Percentiles rank a stretch among this genome's conserved stretches.
phyloP scores from a whole-genome alignment of 129 eudicot genomes.

The Chrysanthemum seticuspe region DNA sequence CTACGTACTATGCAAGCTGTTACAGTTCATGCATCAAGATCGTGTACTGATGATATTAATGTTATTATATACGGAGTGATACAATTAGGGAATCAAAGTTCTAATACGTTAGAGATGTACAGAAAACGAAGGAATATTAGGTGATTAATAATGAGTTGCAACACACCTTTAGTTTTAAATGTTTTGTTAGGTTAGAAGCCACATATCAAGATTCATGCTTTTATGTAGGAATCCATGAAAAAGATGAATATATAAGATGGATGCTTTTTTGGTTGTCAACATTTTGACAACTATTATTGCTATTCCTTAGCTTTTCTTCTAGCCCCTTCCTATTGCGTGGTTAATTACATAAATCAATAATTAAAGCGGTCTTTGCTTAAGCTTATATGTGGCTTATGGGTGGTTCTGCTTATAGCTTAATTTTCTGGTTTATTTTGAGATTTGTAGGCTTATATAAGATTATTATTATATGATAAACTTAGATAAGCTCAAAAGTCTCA shows the following conservation, averaged over 20 bases:
- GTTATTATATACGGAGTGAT: neutral
- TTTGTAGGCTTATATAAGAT: too few species aligned
- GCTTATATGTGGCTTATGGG: too few species aligned
- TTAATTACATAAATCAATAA: neutral
- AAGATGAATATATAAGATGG: slow-evolving; percentile 20
- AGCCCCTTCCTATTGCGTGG: slow-evolving; percentile 30
- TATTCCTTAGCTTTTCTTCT: neutral
- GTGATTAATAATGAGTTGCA: too few species aligned
- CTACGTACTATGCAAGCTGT: neutral
- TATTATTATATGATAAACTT: too few species aligned
- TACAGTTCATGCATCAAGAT: neutral
- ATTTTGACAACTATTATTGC: slow-evolving; percentile 29
- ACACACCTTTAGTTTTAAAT: slow-evolving; percentile 4
- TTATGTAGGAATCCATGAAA: slow-evolving; percentile 28
- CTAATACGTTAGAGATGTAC: neutral
- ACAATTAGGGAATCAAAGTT: neutral
- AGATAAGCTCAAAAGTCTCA: too few species aligned
- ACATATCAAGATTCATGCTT: slow-evolving; percentile 22
- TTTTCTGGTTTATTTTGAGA: too few species aligned
- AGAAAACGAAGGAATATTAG: too few species aligned
- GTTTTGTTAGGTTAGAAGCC: slow-evolving; percentile 32
- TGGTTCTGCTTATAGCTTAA: too few species aligned
- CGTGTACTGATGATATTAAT: neutral
- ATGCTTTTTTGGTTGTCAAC: slow-evolving; percentile 32
- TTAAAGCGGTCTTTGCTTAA: too few species aligned